These are phyloP conservation scores for Trichosporon faecale DNA, from an alignment of 1,284 basidiomycete species.

Conservation along the genomic window DNA sequence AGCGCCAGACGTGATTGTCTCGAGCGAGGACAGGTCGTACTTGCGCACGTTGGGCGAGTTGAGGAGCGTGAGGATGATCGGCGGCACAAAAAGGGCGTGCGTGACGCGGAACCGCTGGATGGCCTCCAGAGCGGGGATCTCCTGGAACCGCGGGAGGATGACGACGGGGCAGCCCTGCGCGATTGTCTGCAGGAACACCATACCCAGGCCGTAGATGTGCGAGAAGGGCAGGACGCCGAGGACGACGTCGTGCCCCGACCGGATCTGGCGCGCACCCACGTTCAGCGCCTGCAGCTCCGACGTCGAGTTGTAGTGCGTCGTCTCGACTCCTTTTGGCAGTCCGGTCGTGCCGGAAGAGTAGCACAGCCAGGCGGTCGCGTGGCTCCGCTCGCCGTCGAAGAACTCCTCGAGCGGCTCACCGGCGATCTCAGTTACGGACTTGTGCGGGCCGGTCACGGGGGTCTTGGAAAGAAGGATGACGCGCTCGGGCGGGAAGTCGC, in stretches of 20 bases:
- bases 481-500: slow-evolving; percentile 14
- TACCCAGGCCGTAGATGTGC: slow-evolving; percentile 25
- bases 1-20: slow-evolving; percentile 69
- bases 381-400: slow-evolving; percentile 16
- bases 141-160: slow-evolving; percentile 64
- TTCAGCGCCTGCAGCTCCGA: slow-evolving; percentile 29
- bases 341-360: slow-evolving; percentile 65
- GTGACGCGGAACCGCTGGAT: slow-evolving; percentile 70
- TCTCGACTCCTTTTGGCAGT: slow-evolving; percentile 45
- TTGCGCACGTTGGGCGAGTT: slow-evolving; percentile 60
- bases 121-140: slow-evolving; percentile 59
- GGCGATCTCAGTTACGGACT: slow-evolving; percentile 12
- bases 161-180: slow-evolving; percentile 62
- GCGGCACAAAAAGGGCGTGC: slow-evolving; percentile 70
- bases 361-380: slow-evolving; percentile 53
- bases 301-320: slow-evolving; percentile 56
- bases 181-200: slow-evolving; percentile 62
- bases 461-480: slow-evolving; percentile 22
- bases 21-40: slow-evolving; percentile 65
- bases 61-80: slow-evolving; percentile 63
- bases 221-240: slow-evolving; percentile 24
- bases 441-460: slow-evolving; percentile 12
- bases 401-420: slow-evolving; percentile 2
- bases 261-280: slow-evolving; percentile 5
- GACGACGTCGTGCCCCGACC: slow-evolving; percentile 13